Percentiles rank a stretch among this genome's conserved stretches.
Conservation (phyloP, 1,139 yeast genomes). For the Taphrina deformans region DNA sequence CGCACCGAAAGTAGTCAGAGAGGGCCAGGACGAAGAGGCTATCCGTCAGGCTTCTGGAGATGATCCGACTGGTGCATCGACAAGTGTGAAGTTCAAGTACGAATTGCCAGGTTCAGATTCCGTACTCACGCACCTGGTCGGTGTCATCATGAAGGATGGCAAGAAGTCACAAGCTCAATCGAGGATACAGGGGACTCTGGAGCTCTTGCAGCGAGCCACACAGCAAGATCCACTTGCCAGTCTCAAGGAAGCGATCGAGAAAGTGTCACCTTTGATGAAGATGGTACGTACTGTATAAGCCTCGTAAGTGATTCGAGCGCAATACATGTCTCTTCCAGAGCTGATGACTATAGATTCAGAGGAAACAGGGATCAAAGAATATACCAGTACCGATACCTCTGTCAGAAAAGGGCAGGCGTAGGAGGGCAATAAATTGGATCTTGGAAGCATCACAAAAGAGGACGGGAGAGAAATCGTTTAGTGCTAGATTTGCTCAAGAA, state of each 20-base stretch:
- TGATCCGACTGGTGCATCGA: conserved; percentile 29
- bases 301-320: conserved; percentile 19
- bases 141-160: conserved; percentile 91
- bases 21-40: conserved; percentile 18
- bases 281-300: conserved; percentile 46
- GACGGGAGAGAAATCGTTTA: conserved; percentile 26
- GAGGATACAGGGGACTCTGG: conserved; percentile 70
- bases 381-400: conserved; percentile 77
- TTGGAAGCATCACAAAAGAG: conserved; percentile 38
- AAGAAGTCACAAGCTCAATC: conserved; percentile 79
- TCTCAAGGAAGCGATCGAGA: conserved; percentile 71
- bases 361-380: conserved; percentile 36
- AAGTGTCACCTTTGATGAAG: conserved; percentile 80
- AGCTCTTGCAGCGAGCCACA: conserved; percentile 53
- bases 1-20: conserved; percentile 39
- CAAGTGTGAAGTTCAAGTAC: conserved; percentile 20
- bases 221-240: conserved; percentile 75
- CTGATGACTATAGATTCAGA: conserved; percentile 20
- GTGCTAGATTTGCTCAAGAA: conserved; percentile 35
- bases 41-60: background rate
- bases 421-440: conserved; percentile 89
- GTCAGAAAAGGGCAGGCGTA: conserved; percentile 74
- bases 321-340: background rate
- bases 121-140: conserved; percentile 71
- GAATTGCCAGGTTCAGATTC: conserved; percentile 61